Conservation (phyloP, 1,284 basidiomycete genomes). For the Malassezia nana region DNA sequence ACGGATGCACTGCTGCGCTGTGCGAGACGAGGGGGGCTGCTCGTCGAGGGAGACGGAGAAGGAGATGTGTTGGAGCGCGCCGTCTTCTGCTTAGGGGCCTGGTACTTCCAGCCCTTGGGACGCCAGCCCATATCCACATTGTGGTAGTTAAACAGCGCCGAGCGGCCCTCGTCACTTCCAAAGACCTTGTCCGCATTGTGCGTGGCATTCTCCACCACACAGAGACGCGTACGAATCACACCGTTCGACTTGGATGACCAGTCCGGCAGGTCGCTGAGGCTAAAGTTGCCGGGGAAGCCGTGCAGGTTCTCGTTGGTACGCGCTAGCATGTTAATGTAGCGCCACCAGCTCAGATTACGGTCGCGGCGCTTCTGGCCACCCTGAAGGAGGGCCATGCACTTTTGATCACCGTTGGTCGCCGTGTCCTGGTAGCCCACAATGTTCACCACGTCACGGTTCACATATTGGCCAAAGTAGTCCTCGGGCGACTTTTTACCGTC, state of each 20-base stretch:
- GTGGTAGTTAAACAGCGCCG: slow-evolving; percentile 31
- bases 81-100: neutral
- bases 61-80: neutral
- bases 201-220: slow-evolving; percentile 32
- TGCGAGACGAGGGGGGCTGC: neutral
- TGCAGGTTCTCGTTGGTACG: slow-evolving; percentile 28
- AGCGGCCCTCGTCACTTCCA: slow-evolving; percentile 25
- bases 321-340: slow-evolving; percentile 40
- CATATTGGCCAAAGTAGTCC: slow-evolving; percentile 34
- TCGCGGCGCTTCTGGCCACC: slow-evolving; percentile 36
- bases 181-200: slow-evolving; percentile 39
- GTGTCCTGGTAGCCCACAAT: slow-evolving; percentile 39
- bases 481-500: slow-evolving; percentile 23
- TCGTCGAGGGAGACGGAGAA: neutral
- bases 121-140: slow-evolving; percentile 39
- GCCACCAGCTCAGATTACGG: slow-evolving; percentile 43
- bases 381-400: slow-evolving; percentile 43
- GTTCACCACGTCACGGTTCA: slow-evolving; percentile 37
- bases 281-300: slow-evolving; percentile 30
- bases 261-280: slow-evolving; percentile 27
- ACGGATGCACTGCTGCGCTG: neutral
- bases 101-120: slow-evolving; percentile 23
- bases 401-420: slow-evolving; percentile 28
- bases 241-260: slow-evolving; percentile 29
- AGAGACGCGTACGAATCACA: slow-evolving; percentile 27